Base-by-base conservation (phyloP, 805 yeast species). In the Candida tammaniensis region DNA sequence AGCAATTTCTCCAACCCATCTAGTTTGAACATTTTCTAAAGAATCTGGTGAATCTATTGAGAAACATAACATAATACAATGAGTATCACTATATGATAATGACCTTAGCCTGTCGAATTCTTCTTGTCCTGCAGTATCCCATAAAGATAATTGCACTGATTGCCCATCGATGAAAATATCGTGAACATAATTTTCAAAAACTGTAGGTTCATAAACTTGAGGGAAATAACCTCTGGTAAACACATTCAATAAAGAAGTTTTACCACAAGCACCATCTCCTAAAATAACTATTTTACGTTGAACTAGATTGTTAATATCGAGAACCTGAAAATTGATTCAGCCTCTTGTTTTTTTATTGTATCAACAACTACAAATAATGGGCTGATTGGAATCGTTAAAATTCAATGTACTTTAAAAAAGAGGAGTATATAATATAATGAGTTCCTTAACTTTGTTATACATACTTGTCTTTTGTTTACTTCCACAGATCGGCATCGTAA, bases 51-150 rank as follows among this genome's bases (percentile, higher is more conserved):
- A 86, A 61, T 91, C 98, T 37, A 91, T 88, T 28, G 95, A 79
- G 57, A 91, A 91, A 66, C 98, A 93, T 39, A 91, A 75, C 89
- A 91, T 93, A 50, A 93, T 89, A 51, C 96, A 86, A 61, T 91
- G 97, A 3, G 98, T 93, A 59, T 93, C 98, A 17, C 89, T 81
- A 60, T 93, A 93, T 31, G 95, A 84, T 42, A 91, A 70, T 1
- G 97, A 86, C 58, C 98, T 77, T 58, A 91, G 72, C 44, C 97
- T 75, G 59, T 91, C 98, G 51, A 91, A 91, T 64, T 91, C 98
- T 64, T 91, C 98, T 68, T 91, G 98, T 6, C 98, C 98, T 1
- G 98, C 98, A 5, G 98, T 91, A 58, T 91, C 98, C 98, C 98
- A 93, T 36, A 91, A 68, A 11, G 96, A 88, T 38, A 91, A 67